Percentiles rank a stretch among this genome's conserved stretches.
Conservation (phyloP, 306 rosid genomes). For the Quercus rubra region DNA sequence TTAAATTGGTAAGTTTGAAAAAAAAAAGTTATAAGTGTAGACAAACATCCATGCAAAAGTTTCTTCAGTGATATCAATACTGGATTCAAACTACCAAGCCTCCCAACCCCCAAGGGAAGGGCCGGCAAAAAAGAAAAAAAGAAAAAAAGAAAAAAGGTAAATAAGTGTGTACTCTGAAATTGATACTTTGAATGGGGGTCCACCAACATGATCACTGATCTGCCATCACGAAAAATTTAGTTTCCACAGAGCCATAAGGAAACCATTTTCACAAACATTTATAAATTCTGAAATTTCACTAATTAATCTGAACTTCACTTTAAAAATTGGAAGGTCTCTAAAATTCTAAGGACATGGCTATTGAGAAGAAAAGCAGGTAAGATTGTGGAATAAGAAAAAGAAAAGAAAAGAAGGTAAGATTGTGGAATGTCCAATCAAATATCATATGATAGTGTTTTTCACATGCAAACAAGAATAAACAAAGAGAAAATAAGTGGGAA, state of each 20-base stretch:
- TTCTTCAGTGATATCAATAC: not conserved
- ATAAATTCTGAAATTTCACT: not conserved
- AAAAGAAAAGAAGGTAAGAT: not conserved
- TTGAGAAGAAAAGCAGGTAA: not conserved
- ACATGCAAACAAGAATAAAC: not conserved
- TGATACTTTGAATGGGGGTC: conserved; percentile 47
- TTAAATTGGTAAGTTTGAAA: not conserved
- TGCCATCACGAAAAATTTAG: conserved; percentile 14
- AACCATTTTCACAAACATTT: not conserved
- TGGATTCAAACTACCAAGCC: too few species aligned
- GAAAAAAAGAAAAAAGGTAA: not conserved
- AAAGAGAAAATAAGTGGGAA: not conserved
- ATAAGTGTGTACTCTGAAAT: conserved; percentile 28
- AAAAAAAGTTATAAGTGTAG: not conserved
- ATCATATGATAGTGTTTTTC: not conserved
- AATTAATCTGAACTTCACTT: not conserved
- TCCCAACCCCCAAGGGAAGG: too few species aligned
- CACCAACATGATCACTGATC: conserved; percentile 31
- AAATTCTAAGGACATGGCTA: not conserved
- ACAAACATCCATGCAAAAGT: not conserved
- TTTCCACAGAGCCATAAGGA: conserved; percentile 1
- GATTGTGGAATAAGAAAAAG: not conserved
- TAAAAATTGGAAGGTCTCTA: not conserved
- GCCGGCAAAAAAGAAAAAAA: not conserved
- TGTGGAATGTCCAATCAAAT: not conserved